Evolutionary conservation across 2,329 filamentous ascomycete species (phyloP).

Genomic region (Phoma sp.): DNA sequence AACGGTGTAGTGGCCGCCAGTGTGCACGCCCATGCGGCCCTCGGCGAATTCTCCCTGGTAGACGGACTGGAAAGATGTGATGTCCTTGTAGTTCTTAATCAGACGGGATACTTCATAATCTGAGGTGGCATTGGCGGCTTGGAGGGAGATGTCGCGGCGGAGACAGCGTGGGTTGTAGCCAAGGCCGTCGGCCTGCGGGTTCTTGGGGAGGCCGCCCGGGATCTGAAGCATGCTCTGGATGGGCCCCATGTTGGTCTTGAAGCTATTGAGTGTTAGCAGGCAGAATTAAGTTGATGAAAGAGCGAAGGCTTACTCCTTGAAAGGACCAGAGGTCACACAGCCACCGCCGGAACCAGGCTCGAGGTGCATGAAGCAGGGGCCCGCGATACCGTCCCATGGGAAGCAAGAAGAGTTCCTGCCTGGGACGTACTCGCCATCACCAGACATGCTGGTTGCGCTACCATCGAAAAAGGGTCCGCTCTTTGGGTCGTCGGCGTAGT

Average conservation of each 20-base stretch:
- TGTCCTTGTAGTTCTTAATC: slow-evolving; percentile 31
- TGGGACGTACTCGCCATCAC: slow-evolving; percentile 52
- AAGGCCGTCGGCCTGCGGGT: slow-evolving; percentile 37
- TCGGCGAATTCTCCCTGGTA: slow-evolving; percentile 49
- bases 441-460: slow-evolving; percentile 55
- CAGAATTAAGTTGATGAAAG: no score
- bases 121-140: slow-evolving; percentile 31
- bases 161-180: slow-evolving; percentile 50
- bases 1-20: slow-evolving; percentile 55
- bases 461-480: slow-evolving; percentile 64
- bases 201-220: slow-evolving; percentile 23
- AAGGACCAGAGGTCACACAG: slow-evolving; percentile 61
- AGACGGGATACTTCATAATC: slow-evolving; percentile 33
- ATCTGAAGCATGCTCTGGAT: slow-evolving; percentile 47
- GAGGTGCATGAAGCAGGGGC: slow-evolving; percentile 13
- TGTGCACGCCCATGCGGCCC: slow-evolving; percentile 52
- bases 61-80: slow-evolving; percentile 44
- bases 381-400: slow-evolving; percentile 15
- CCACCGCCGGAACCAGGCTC: slow-evolving; percentile 60
- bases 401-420: slow-evolving; percentile 39
- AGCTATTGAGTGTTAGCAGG: slow-evolving; percentile 23
- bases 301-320: slow-evolving; percentile 50
- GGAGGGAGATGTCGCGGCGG: slow-evolving; percentile 45
- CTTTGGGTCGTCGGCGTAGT: slow-evolving; percentile 52
- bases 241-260: slow-evolving; percentile 56